Base-by-base conservation (phyloP, 495 filamentous ascomycete species). In the Cetradonia linearis region DNA sequence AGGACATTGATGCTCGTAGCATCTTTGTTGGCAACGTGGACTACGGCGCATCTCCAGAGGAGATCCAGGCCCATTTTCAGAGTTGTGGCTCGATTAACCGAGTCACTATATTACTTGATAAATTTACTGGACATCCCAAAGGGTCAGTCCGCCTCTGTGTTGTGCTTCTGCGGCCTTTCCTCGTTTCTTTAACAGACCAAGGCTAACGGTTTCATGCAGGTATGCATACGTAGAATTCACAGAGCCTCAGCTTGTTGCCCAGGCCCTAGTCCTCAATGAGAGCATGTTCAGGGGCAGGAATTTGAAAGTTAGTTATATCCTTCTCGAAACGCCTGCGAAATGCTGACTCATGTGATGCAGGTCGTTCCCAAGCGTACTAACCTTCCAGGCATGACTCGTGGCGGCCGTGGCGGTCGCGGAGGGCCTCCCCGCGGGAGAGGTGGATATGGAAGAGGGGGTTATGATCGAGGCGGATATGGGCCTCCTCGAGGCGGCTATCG, bases 171-270 rank as follows among this genome's bases (percentile, higher is more conserved):
- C 30, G n/a, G 1, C n/a, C 50, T 20, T n/a, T 54, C 30, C 31
- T 50, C 18, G 14, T 50, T n/a, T 31, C 50, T 23, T 5, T 23
- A 30, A 31, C 34, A 16, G 13, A 34, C 9, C 31, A 16, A 53
- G 9, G 31, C 50, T 54, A 30, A 54, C 30, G 33, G 18, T 31
- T 10, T 18, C 7, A 16, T 16, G 42, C 73, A 97, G 92, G 34
- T 99, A 99, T 73, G 94, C 94, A 66, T 99, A 99, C 73, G 94
- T 99, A 59, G 94, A 99, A 72, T 99, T 99, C 67, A 86, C 89
- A 20, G 94, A 99, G 73, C 93, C 94, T 33, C 89, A 84, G 70
- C 79, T 96, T 34, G 91, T 99, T 58, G 88, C 88, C 28, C 88
- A 95, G 70, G 94, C 94, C 14, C 80, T 99, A 55, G 89, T 96